Evolutionary conservation across 768 basidiomycete species (phyloP).

Genomic region (Macrolepiota dolichaula): DNA sequence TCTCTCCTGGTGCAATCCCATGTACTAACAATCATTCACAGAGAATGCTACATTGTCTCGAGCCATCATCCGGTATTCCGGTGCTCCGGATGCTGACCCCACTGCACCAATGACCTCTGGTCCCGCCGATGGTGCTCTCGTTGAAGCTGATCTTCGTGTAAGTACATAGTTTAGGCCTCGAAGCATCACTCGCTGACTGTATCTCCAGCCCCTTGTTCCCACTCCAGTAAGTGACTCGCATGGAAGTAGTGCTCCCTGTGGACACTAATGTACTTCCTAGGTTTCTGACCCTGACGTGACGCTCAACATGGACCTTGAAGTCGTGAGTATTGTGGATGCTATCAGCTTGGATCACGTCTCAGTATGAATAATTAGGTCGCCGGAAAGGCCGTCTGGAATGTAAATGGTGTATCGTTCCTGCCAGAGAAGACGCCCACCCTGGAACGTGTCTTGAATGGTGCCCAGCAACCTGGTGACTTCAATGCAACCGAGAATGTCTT

Average conservation of each 20-base stretch:
- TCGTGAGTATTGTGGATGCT: conserved; percentile 12
- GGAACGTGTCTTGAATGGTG: too few species aligned
- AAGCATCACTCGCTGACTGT: too few species aligned
- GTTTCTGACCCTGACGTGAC: too few species aligned
- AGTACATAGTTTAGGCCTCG: not conserved
- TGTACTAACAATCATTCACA: not conserved
- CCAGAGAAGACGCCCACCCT: too few species aligned
- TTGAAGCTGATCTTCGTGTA: conserved; percentile 27
- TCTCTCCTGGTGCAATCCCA: not conserved
- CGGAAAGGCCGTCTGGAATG: too few species aligned
- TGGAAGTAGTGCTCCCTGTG: conserved; percentile 4
- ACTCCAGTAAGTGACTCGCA: conserved; percentile 16
- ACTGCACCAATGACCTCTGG: conserved; percentile 21
- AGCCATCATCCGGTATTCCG: too few species aligned
- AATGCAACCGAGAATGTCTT: too few species aligned
- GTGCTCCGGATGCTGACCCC: conserved; percentile 31
- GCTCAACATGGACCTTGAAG: conserved; percentile 31
- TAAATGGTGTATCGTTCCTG: too few species aligned
- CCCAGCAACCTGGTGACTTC: too few species aligned
- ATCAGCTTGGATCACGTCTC: conserved; percentile 4
- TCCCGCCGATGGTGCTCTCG: too few species aligned
- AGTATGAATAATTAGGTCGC: conserved; percentile 3
- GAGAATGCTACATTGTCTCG: conserved; percentile 12
- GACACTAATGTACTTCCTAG: too few species aligned
- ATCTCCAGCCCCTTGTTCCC: too few species aligned